phyloP scores from a whole-genome alignment of 768 basidiomycete species.

The Brasilioporus rufonigricans region DNA sequence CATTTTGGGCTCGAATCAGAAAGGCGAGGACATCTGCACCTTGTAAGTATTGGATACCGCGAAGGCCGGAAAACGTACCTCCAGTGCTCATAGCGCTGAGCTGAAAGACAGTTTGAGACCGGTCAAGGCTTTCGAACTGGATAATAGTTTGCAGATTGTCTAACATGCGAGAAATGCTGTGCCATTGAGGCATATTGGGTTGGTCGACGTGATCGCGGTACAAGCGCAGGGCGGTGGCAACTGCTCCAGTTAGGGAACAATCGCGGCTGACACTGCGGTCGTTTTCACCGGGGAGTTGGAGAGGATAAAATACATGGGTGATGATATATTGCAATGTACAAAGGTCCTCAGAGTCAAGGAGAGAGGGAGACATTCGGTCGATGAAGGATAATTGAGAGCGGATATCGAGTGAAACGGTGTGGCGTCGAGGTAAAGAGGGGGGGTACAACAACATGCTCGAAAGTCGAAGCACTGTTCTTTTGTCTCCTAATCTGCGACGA shows the following conservation, averaged over 20 bases:
- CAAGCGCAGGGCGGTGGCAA: constrained; percentile 15
- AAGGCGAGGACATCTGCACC: constrained; percentile 36
- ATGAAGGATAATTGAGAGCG: background rate
- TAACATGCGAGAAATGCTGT: constrained; percentile 31
- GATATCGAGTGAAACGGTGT: background rate
- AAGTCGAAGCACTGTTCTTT: background rate
- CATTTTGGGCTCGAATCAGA: constrained; percentile 47
- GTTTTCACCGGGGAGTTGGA: constrained; percentile 37
- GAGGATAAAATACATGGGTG: constrained; percentile 44
- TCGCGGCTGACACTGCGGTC: constrained; percentile 31
- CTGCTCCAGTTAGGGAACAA: constrained; percentile 21
- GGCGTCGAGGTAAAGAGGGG: background rate
- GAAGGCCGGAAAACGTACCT: background rate
- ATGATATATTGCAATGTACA: constrained; percentile 31
- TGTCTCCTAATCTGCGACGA: background rate
- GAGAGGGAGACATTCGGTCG: constrained; percentile 5
- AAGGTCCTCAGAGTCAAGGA: background rate
- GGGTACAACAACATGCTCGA: background rate
- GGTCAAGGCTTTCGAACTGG: constrained; percentile 12
- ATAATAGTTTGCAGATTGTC: constrained; percentile 17
- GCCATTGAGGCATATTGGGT: constrained; percentile 27
- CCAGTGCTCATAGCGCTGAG: constrained; percentile 6
- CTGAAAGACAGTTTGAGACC: constrained; percentile 2
- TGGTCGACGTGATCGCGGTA: constrained; percentile 14
- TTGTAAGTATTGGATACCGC: background rate